These are phyloP conservation scores for Yamadazyma blattariae DNA, from an alignment of 1,139 yeast species.

Conservation along the genomic window DNA sequence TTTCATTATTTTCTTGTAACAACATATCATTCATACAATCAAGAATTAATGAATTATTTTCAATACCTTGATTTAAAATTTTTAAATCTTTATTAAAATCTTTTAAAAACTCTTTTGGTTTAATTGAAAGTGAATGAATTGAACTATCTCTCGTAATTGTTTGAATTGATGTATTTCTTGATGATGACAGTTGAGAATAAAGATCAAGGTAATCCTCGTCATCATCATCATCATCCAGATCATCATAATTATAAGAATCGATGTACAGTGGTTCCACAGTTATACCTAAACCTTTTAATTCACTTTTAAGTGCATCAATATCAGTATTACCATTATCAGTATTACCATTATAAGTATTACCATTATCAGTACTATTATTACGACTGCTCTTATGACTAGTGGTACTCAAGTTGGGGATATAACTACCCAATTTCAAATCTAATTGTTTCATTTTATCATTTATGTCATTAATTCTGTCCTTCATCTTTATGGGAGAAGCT, in stretches of 20 bases:
- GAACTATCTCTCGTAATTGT: constrained; percentile 5
- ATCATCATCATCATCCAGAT: constrained; percentile 5
- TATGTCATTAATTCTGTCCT: not conserved
- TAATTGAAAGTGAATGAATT: not conserved
- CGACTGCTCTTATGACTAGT: too few species aligned
- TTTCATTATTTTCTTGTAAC: constrained; percentile 11
- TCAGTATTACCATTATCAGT: not conserved
- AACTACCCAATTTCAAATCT: too few species aligned
- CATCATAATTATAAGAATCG: too few species aligned
- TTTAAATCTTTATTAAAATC: not conserved
- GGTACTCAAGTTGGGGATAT: too few species aligned
- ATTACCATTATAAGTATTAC: not conserved
- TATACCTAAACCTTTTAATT: constrained; percentile 2
- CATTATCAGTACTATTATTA: too few species aligned
- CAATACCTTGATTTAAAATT: constrained; percentile 7
- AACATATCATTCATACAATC: constrained; percentile 18
- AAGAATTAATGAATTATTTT: constrained; percentile 9
- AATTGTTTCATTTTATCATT: not conserved
- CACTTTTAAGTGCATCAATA: not conserved
- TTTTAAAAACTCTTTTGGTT: not conserved
- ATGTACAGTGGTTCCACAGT: too few species aligned
- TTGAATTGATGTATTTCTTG: too few species aligned
- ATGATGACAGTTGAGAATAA: constrained; percentile 5
- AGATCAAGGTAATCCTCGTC: constrained; percentile 7
- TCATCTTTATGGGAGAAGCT: not conserved